phyloP scores from a whole-genome alignment of 2,329 filamentous ascomycete genomes.

The Penicillium sp. region DNA sequence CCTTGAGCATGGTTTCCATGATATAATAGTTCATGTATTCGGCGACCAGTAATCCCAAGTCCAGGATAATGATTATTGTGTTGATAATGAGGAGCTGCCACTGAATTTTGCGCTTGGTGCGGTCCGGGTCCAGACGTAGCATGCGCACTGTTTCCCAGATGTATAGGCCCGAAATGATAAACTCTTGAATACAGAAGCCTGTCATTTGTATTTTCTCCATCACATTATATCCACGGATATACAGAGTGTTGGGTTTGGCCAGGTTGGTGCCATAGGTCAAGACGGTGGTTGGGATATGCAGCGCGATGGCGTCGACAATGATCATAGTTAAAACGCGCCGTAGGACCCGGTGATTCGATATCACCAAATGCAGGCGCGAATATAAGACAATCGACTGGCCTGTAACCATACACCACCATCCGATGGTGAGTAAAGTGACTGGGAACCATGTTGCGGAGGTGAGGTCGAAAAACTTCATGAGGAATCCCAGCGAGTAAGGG shows the following conservation, averaged over 20 bases:
- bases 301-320: conserved; percentile 43
- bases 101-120: conserved; percentile 47
- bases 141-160: conserved; percentile 57
- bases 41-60: conserved; percentile 44
- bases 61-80: conserved; percentile 49
- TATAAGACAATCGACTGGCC: conserved; percentile 53
- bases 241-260: conserved; percentile 20
- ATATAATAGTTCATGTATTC: conserved; percentile 48
- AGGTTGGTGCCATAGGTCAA: conserved; percentile 48
- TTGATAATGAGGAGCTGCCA: conserved; percentile 53
- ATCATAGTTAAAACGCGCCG: conserved; percentile 49
- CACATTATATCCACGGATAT: conserved; percentile 42
- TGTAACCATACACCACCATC: conserved; percentile 52
- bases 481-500: conserved; percentile 48
- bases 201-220: conserved; percentile 60
- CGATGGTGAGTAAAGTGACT: conserved; percentile 46
- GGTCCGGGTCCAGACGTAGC: conserved; percentile 47
- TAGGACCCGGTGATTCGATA: conserved; percentile 41
- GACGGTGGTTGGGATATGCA: conserved; percentile 49
- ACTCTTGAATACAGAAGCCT: conserved; percentile 58
- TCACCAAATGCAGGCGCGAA: conserved; percentile 51
- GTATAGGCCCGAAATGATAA: conserved; percentile 55
- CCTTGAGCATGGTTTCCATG: conserved; percentile 50
- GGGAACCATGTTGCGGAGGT: conserved; percentile 38
- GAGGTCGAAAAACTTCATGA: conserved; percentile 49